These are phyloP conservation scores for Mortierella sp. DNA, from an alignment of 371 early-diverging fungal genomes.

Conservation along the genomic window DNA sequence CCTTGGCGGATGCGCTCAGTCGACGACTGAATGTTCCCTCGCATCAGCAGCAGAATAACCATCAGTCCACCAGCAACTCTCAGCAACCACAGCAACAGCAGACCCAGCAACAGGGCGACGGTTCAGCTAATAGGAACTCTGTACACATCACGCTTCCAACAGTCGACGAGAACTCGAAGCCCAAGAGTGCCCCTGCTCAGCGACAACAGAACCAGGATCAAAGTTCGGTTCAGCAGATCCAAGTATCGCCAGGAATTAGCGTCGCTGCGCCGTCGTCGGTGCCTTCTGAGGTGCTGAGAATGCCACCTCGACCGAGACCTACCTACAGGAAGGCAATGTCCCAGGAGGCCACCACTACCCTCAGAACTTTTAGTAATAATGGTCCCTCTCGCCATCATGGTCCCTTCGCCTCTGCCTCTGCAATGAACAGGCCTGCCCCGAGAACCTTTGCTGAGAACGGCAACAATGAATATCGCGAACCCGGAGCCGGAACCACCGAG, in stretches of 20 bases:
- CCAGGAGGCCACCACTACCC: not conserved
- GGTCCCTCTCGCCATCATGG: not conserved
- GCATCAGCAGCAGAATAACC: constrained; percentile 10
- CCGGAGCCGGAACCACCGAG: not conserved
- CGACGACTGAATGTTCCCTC: constrained; percentile 24
- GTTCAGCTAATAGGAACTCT: constrained; percentile 20
- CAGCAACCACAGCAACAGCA: not conserved
- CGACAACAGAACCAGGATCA: not conserved
- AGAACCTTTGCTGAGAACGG: not conserved
- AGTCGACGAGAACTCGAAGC: constrained; percentile 16
- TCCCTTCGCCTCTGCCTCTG: not conserved
- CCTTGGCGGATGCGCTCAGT: constrained; percentile 24
- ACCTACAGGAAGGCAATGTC: not conserved
- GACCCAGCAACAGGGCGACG: not conserved
- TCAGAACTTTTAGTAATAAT: not conserved
- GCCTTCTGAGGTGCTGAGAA: constrained; percentile 7
- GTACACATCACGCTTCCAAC: constrained; percentile 28
- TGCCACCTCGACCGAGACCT: constrained; percentile 11
- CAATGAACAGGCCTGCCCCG: not conserved
- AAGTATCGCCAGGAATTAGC: not conserved
- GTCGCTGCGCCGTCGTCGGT: no score
- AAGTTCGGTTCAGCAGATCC: not conserved
- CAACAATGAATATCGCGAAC: not conserved
- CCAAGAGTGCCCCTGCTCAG: not conserved
- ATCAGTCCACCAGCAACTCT: not conserved